A percentile compares a stretch with the other conserved stretches of the same genome.
Evolutionary conservation across 2,329 filamentous ascomycete genomes (phyloP).

Genomic region (Fusarium clavum): DNA sequence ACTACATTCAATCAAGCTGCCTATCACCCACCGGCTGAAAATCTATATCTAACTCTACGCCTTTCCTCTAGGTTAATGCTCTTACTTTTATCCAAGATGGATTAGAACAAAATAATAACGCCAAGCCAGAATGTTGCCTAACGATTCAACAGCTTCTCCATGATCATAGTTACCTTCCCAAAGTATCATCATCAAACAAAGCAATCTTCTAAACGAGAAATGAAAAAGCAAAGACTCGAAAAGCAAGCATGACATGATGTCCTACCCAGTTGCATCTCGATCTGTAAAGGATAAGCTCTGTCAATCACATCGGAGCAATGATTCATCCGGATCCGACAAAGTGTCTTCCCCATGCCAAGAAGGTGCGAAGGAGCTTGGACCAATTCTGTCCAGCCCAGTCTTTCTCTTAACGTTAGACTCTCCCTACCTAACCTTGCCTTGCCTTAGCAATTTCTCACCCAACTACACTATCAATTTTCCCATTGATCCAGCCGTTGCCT

Average conservation of each 20-base stretch:
- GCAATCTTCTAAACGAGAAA: not conserved
- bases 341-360: slow-evolving; percentile 22
- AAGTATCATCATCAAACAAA: not conserved
- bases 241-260: slow-evolving; percentile 1
- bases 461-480: slow-evolving; percentile 59
- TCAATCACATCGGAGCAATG: slow-evolving; percentile 1
- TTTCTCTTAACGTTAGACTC: slow-evolving; percentile 22
- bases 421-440: slow-evolving; percentile 16
- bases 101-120: not conserved
- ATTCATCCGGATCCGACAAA: slow-evolving; percentile 27
- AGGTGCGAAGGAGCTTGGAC: slow-evolving; percentile 43
- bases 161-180: not conserved
- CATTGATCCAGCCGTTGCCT: slow-evolving; percentile 50
- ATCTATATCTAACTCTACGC: not conserved
- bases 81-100: not conserved
- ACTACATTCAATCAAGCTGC: not conserved
- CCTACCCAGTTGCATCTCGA: not conserved
- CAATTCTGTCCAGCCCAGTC: slow-evolving; percentile 41
- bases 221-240: slow-evolving; percentile 1
- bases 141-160: not conserved
- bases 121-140: not conserved
- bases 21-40: not conserved
- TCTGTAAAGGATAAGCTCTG: not conserved
- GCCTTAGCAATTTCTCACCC: slow-evolving; percentile 50
- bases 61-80: not conserved